Conservation (phyloP, 345 rosid species). For the Bruguiera parviflora region DNA sequence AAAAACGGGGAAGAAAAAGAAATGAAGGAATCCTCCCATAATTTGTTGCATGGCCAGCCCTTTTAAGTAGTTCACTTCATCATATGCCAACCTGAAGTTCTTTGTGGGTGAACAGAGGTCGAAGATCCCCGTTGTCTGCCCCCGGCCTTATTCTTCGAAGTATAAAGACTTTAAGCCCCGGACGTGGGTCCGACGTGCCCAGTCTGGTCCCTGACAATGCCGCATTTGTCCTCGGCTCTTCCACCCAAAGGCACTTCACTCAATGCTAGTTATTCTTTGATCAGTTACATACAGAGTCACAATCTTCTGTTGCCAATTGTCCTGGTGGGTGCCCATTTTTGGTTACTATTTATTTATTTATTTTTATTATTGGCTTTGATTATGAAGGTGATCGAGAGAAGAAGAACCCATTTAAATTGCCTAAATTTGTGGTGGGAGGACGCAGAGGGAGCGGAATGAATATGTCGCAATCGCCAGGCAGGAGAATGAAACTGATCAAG, state of each 20-base stretch:
- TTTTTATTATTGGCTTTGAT: neutral
- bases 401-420: neutral
- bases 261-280: conserved; percentile 22
- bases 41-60: neutral
- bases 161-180: neutral
- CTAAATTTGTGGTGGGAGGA: conserved; percentile 27
- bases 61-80: neutral
- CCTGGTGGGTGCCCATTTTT: neutral
- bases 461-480: conserved; percentile 21
- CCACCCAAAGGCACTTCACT: conserved; percentile 14
- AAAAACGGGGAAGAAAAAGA: neutral
- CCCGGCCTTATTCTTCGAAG: neutral
- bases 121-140: neutral
- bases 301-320: neutral
- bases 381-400: neutral
- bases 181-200: conserved; percentile 39
- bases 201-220: conserved; percentile 34
- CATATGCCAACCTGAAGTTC: neutral
- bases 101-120: neutral
- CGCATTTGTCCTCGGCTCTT: conserved; percentile 19
- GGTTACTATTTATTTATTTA: too few relatives aligned
- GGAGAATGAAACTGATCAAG: conserved; percentile 27
- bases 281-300: neutral
- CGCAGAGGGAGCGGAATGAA: conserved; percentile 35
- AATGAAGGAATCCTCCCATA: neutral